Evolutionary conservation across 768 basidiomycete genomes (phyloP).

Genomic region (Lentinula boryana): DNA sequence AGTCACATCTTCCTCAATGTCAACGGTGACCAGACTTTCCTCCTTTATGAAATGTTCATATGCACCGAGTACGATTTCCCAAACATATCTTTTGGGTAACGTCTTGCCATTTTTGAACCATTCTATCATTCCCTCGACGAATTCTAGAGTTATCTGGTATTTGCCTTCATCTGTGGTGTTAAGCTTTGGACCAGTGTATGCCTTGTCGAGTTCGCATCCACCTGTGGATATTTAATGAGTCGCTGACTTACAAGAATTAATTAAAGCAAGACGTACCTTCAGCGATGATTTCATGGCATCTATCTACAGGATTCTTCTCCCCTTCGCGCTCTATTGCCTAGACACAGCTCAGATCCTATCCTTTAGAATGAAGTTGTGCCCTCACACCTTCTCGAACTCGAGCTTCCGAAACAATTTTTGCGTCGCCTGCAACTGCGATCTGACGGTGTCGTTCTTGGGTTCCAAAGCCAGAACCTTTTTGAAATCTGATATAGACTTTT

Average conservation of each 20-base stretch:
- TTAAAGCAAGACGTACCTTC: constrained; percentile 46
- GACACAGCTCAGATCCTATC: background rate
- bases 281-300: constrained; percentile 73
- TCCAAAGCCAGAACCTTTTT: constrained; percentile 80
- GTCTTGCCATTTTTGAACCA: constrained; percentile 95
- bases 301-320: constrained; percentile 69
- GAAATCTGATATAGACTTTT: constrained; percentile 82
- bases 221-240: constrained; percentile 31
- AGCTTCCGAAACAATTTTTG: constrained; percentile 87
- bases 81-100: constrained; percentile 84
- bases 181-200: constrained; percentile 74
- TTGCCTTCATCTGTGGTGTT: constrained; percentile 51
- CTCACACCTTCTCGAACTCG: constrained; percentile 84
- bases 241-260: background rate
- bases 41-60: constrained; percentile 70
- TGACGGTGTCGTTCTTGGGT: constrained; percentile 78
- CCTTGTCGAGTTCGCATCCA: constrained; percentile 70
- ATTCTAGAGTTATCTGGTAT: constrained; percentile 70
- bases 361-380: background rate
- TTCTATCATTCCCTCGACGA: constrained; percentile 79
- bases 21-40: constrained; percentile 73
- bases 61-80: constrained; percentile 93
- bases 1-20: constrained; percentile 69
- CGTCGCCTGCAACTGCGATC: constrained; percentile 77
- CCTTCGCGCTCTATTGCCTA: constrained; percentile 93